These are phyloP conservation scores for Chrysopogon serrulatus DNA, from an alignment of 176 grass and related monocot genomes.

Conservation along the genomic window DNA sequence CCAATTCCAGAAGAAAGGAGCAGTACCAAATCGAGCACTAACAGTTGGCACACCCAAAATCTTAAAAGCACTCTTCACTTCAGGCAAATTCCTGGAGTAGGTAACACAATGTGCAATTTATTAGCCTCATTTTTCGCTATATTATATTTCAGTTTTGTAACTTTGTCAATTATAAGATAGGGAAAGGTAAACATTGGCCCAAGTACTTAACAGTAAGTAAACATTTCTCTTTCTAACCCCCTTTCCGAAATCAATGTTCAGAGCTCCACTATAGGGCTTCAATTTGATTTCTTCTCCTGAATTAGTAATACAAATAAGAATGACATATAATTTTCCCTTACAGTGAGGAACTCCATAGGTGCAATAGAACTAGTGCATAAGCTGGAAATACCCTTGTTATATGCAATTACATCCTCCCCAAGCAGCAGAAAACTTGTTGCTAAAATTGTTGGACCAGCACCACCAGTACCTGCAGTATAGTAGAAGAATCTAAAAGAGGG, in stretches of 20 bases:
- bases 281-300: conserved; percentile 82
- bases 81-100: conserved; percentile 86
- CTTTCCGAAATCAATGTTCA: conserved; percentile 93
- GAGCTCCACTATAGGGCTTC: conserved; percentile 84
- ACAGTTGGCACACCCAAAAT: conserved; percentile 87
- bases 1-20: conserved; percentile 99
- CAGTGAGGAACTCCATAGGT: background rate
- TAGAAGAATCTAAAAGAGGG: conserved; percentile 86
- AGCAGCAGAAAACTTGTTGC: conserved; percentile 89
- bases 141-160: background rate
- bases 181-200: background rate
- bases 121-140: background rate
- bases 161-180: background rate
- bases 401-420: conserved; percentile 94
- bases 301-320: conserved; percentile 21
- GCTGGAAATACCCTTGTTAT: conserved; percentile 67
- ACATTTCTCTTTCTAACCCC: conserved; percentile 82
- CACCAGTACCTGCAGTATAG: conserved; percentile 93
- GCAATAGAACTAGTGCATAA: background rate
- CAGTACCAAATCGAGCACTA: conserved; percentile 91
- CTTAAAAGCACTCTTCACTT: conserved; percentile 79
- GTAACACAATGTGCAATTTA: background rate
- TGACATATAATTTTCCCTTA: background rate
- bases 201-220: conserved; percentile 80
- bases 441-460: conserved; percentile 87